A percentile compares a stretch with the other conserved stretches of the same genome.
These are phyloP conservation scores for Capronia coronata DNA, from an alignment of 2,329 filamentous ascomycete genomes.

Conservation along the genomic window DNA sequence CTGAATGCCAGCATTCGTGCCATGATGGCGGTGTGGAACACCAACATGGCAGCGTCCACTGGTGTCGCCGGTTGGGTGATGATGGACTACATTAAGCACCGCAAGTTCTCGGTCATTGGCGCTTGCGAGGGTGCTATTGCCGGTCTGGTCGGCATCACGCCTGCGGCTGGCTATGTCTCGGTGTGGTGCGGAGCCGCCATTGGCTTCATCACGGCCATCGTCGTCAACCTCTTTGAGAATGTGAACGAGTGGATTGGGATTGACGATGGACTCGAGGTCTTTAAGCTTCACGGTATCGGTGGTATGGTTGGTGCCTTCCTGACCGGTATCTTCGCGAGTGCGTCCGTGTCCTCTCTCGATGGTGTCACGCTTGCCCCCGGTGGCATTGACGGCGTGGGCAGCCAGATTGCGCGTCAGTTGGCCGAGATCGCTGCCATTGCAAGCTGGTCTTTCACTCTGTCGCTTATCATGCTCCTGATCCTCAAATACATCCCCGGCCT, in stretches of 20 bases:
- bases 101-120: slow-evolving; percentile 85
- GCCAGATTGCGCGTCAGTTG: slow-evolving; percentile 52
- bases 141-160: slow-evolving; percentile 83
- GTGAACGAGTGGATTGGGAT: slow-evolving; percentile 50
- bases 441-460: slow-evolving; percentile 48
- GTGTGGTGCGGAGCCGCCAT: slow-evolving; percentile 57
- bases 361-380: slow-evolving; percentile 42
- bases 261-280: slow-evolving; percentile 55
- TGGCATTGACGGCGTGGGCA: slow-evolving; percentile 50
- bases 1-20: slow-evolving; percentile 74
- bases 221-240: slow-evolving; percentile 46
- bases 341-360: slow-evolving; percentile 42
- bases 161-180: slow-evolving; percentile 78
- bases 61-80: slow-evolving; percentile 76
- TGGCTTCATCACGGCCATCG: slow-evolving; percentile 49
- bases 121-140: slow-evolving; percentile 88
- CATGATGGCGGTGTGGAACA: slow-evolving; percentile 78
- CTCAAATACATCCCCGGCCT: slow-evolving; percentile 47
- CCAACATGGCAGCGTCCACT: slow-evolving; percentile 74
- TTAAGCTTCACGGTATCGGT: slow-evolving; percentile 38
- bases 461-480: slow-evolving; percentile 46
- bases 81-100: slow-evolving; percentile 76
- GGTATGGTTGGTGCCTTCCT: slow-evolving; percentile 54
- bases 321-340: slow-evolving; percentile 51
- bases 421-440: slow-evolving; percentile 52